phyloP scores from a whole-genome alignment of 371 early-diverging fungal species.

The Entomophthora muscae region DNA sequence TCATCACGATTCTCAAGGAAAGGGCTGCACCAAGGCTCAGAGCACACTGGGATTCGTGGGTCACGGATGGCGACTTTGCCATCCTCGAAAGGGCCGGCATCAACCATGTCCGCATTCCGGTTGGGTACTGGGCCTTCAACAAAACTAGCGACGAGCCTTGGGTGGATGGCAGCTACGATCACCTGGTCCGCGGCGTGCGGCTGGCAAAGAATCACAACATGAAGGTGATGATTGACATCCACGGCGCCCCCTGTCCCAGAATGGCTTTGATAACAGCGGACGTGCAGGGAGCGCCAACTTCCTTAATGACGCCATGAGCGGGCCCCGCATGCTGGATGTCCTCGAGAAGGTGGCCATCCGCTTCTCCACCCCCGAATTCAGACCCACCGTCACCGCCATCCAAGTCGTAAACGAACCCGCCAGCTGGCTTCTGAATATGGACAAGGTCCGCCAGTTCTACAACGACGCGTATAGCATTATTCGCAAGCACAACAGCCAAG shows the following conservation, averaged over 20 bases:
- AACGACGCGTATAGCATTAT: conserved; percentile 1
- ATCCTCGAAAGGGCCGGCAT: conserved; percentile 37
- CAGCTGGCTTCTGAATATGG: conserved; percentile 17
- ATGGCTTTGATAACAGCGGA: conserved; percentile 29
- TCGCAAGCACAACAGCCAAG: not conserved
- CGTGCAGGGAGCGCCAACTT: conserved; percentile 4
- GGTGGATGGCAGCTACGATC: conserved; percentile 30
- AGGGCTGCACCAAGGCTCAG: conserved; percentile 28
- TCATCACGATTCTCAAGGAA: conserved; percentile 27
- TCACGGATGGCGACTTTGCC: conserved; percentile 45
- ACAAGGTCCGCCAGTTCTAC: conserved; percentile 8
- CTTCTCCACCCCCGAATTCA: conserved; percentile 25
- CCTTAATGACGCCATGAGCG: conserved; percentile 9
- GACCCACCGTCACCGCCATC: conserved; percentile 17
- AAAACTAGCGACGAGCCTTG: conserved; percentile 29
- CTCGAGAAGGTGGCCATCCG: conserved; percentile 19
- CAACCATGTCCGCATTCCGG: conserved; percentile 56
- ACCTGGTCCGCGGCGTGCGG: conserved; percentile 32
- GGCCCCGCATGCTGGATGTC: conserved; percentile 15
- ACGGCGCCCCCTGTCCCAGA: conserved; percentile 60
- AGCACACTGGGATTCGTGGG: conserved; percentile 42
- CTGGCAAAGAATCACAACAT: conserved; percentile 51
- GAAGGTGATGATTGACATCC: conserved; percentile 54
- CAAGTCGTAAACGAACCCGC: conserved; percentile 24
- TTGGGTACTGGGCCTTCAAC: conserved; percentile 57